Evolutionary conservation across 306 rosid species (phyloP).

Genomic region (Arachis hypogaea): DNA sequence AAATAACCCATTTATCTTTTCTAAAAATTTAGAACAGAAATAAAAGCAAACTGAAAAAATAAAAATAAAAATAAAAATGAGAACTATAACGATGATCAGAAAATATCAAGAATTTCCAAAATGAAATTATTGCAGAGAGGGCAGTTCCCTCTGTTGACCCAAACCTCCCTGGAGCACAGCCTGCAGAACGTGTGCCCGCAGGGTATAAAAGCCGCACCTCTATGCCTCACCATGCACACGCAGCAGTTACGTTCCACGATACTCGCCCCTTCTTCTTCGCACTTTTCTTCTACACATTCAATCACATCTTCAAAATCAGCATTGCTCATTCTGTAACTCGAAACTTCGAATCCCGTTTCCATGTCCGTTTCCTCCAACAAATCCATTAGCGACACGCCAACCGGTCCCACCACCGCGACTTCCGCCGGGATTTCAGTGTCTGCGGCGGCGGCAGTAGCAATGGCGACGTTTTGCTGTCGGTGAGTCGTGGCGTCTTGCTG

Average conservation of each 20-base stretch:
- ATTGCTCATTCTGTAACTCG: conserved; percentile 38
- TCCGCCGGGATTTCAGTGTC: conserved; percentile 5
- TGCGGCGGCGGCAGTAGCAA: background rate
- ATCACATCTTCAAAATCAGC: conserved; percentile 34
- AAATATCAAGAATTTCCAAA: conserved; percentile 78
- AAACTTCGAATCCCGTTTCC: conserved; percentile 54
- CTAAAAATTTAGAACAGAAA: background rate
- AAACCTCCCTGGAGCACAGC: conserved; percentile 77
- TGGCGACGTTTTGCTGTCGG: conserved; percentile 18
- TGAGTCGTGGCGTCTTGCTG: background rate
- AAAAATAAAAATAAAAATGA: background rate
- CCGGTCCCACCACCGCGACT: conserved; percentile 38
- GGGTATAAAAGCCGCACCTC: conserved; percentile 75
- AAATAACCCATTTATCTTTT: background rate
- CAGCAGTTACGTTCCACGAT: conserved; percentile 62
- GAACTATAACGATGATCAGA: conserved; percentile 44
- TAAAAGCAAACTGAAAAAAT: background rate
- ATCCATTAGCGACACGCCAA: conserved; percentile 84
- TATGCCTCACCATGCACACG: conserved; percentile 94
- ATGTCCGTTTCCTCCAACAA: conserved; percentile 75
- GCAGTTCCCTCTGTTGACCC: conserved; percentile 80
- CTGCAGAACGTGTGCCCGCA: conserved; percentile 96
- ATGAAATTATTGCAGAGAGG: conserved; percentile 86
- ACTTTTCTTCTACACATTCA: conserved; percentile 27
- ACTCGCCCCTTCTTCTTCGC: background rate